phyloP scores from a whole-genome alignment of 1,284 basidiomycete genomes.

The Ceratobasidium sp. region DNA sequence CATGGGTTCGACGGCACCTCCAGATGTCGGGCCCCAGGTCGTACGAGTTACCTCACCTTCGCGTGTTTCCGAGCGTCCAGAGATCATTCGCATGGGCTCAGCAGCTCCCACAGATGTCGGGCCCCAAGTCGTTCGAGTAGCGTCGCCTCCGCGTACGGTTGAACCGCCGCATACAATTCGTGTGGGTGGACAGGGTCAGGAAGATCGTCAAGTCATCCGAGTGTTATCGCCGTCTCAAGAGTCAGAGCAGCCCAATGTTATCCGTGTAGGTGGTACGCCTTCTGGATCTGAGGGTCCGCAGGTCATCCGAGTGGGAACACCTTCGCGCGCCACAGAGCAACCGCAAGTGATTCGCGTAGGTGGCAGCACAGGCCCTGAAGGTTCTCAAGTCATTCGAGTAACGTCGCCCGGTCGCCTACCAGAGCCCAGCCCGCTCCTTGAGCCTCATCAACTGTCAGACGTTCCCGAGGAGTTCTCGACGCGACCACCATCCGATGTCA shows the following conservation, averaged over 20 bases:
- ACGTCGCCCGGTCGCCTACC: conserved; percentile 13
- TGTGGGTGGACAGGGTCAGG: background rate
- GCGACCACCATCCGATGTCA: conserved; percentile 14
- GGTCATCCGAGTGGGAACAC: conserved; percentile 8
- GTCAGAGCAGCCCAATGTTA: background rate
- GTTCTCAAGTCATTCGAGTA: conserved; percentile 21
- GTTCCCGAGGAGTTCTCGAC: conserved; percentile 10
- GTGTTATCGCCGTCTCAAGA: conserved; percentile 1
- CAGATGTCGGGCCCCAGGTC: conserved; percentile 14
- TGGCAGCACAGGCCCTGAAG: background rate
- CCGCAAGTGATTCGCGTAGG: conserved; percentile 41
- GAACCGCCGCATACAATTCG: background rate
- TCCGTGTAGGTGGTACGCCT: conserved; percentile 6
- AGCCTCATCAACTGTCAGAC: conserved; percentile 13
- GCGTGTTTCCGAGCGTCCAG: conserved; percentile 21
- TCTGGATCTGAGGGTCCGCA: background rate
- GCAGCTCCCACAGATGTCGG: conserved; percentile 4
- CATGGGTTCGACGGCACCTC: conserved; percentile 22
- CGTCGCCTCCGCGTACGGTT: background rate
- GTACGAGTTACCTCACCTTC: conserved; percentile 41
- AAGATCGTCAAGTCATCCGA: conserved; percentile 12
- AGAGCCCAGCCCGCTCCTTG: conserved; percentile 11
- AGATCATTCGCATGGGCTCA: conserved; percentile 43
- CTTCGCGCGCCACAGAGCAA: background rate
- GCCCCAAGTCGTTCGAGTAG: conserved; percentile 36